Evolutionary conservation across 139 green algal genomes (phyloP), one percentile per base, ranked within the genome.

Genomic region (Haematococcus lacustris): DNA sequence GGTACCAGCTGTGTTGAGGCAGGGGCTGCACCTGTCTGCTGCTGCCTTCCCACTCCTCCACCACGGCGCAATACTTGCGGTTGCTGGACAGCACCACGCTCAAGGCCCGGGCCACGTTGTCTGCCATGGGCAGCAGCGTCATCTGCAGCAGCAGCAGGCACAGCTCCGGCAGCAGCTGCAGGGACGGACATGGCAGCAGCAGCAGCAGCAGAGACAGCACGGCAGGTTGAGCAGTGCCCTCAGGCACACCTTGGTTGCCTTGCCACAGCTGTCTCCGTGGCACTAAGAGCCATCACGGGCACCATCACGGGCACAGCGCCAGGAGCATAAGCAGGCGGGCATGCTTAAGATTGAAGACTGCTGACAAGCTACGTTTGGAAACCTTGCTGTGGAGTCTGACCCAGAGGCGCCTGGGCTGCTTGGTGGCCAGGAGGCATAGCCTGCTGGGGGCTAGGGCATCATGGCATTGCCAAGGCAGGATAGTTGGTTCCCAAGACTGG

Each of bases 61-160:
- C 59, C 28, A 59, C 51, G 9, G 77, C 77, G 33, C 79, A 57
- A 41, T 83, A 83, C 51, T 83, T 83, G 30, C 35, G 37, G 77
- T 79, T 83, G 69, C 51, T 47, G 0, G 77, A 61, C 38, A 83
- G 59, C 26, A 64, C 34, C 25, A 83, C 51, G 7, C 59, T 73
- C 38, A 69, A 1, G 6, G 65, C 53, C 3, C 62, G 43, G 0
- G 28, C 25, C 7, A 74, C 73, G 6, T 63, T 70, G 6, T 79
- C 77, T 17, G 38, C 70, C 53, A 76, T 33, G 1, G 63, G 51
- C 0, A 67, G 35, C 39, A 80, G 74, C 6, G 38, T 63, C 75
- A 80, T 76, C 75, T 80, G 72, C 3, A 3, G 40, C 40, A 38
- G 30, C 6, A 6, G 23, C 17, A 13, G 23, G 25, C 23, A 33